Percentiles rank a stretch among this genome's conserved stretches.
Conservation (phyloP, 106 monocot species). For the Phalaenopsis aphrodite region DNA sequence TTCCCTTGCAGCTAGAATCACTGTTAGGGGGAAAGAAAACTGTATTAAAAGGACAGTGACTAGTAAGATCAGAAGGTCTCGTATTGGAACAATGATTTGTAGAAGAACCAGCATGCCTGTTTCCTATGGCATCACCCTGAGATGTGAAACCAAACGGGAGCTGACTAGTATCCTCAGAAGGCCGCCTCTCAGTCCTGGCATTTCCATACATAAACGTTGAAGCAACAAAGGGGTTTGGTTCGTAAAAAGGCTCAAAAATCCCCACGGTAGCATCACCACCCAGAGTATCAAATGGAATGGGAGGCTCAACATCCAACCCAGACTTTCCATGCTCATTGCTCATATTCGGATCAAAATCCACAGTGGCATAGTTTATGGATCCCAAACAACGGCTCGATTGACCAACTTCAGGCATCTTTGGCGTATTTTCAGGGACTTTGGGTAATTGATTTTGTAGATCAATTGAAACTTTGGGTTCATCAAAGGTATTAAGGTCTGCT, state of each 20-base stretch:
- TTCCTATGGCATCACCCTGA: not conserved
- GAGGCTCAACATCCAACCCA: not conserved
- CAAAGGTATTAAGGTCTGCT: not conserved
- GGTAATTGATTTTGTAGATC: not conserved
- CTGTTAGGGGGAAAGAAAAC: not conserved
- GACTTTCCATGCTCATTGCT: slow-evolving; percentile 19
- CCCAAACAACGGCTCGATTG: not conserved
- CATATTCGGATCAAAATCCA: slow-evolving; percentile 7
- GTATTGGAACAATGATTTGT: not conserved
- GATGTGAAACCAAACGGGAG: not conserved
- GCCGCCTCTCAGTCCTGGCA: too few species aligned
- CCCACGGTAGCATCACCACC: too few species aligned
- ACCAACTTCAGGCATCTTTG: not conserved
- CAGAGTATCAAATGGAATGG: not conserved
- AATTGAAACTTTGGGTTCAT: slow-evolving; percentile 5
- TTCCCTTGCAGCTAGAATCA: not conserved
- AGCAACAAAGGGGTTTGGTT: too few species aligned
- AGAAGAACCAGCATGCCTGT: not conserved
- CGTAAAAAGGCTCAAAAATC: too few species aligned
- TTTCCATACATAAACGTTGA: too few species aligned
- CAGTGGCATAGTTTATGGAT: not conserved
- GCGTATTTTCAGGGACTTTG: not conserved
- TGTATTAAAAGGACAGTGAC: not conserved
- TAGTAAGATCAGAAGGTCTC: too few species aligned
- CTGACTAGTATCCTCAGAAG: too few species aligned